Conservation (phyloP, 495 filamentous ascomycete species). For the Penicillium coffeae region DNA sequence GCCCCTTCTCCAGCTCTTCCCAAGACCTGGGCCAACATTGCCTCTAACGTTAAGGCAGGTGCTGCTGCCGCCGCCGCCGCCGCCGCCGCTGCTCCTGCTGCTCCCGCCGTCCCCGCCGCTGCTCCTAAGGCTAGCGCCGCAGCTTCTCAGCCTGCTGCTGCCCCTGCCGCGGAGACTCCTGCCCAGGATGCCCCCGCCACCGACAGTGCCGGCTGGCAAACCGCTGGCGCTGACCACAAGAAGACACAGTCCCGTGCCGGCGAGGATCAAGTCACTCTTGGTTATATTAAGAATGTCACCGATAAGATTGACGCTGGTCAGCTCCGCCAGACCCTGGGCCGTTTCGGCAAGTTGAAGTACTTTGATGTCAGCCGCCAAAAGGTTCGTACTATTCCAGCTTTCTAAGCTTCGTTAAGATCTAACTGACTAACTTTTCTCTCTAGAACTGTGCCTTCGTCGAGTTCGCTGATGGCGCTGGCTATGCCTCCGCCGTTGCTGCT, state of each 20-base stretch:
- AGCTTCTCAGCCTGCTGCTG: conserved; percentile 28
- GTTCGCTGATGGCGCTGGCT: conserved; percentile 73
- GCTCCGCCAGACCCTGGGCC: conserved; percentile 59
- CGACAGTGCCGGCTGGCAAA: conserved; percentile 67
- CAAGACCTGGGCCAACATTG: conserved; percentile 91
- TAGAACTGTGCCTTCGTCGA: conserved; percentile 98
- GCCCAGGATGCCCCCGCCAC: conserved; percentile 44
- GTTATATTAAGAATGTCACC: conserved; percentile 90
- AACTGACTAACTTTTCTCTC: background rate
- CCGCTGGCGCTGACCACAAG: conserved; percentile 69
- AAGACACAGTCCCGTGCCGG: conserved; percentile 68
- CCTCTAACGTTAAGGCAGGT: conserved; percentile 37
- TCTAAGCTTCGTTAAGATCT: background rate
- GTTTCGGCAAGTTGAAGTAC: conserved; percentile 76
- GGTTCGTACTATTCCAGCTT: conserved; percentile 57
- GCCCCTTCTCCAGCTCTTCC: conserved; percentile 50
- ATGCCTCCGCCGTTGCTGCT: conserved; percentile 71
- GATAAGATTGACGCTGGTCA: conserved; percentile 71
- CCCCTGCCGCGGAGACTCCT: conserved; percentile 33
- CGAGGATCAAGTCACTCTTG: conserved; percentile 67
- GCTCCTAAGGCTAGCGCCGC: conserved; percentile 37
- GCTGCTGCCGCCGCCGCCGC: conserved; percentile 19
- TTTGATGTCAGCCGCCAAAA: conserved; percentile 87
- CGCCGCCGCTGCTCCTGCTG: conserved; percentile 35
- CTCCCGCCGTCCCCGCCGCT: conserved; percentile 35